Evolutionary conservation across 805 yeast genomes (phyloP).

Genomic region (Ogataea trehalophila): DNA sequence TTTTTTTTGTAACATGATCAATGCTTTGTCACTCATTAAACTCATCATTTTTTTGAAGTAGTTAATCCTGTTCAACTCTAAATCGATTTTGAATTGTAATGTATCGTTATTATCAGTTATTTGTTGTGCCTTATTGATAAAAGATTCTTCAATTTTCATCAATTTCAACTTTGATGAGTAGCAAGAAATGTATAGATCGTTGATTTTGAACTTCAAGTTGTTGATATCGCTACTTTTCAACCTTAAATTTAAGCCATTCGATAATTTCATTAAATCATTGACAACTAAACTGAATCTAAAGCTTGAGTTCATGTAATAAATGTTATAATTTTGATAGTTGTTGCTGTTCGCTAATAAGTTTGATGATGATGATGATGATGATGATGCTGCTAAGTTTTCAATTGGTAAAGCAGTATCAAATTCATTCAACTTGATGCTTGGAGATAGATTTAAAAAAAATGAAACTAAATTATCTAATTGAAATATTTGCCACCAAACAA

Average conservation of each 20-base stretch:
- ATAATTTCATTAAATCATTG: constrained; percentile 47
- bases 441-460: constrained; percentile 19
- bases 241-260: constrained; percentile 44
- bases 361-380: not conserved
- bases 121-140: constrained; percentile 24
- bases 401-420: constrained; percentile 24
- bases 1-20: constrained; percentile 35
- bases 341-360: not conserved
- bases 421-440: constrained; percentile 19
- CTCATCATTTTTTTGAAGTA: constrained; percentile 44
- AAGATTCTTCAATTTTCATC: not conserved
- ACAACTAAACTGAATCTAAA: constrained; percentile 38
- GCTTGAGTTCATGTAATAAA: constrained; percentile 19
- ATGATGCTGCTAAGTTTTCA: constrained; percentile 11
- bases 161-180: constrained; percentile 41
- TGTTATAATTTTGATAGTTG: constrained; percentile 6
- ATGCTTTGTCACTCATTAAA: constrained; percentile 53
- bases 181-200: constrained; percentile 45
- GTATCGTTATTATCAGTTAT: constrained; percentile 32
- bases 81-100: constrained; percentile 17
- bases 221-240: constrained; percentile 37
- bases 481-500: constrained; percentile 67
- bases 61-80: constrained; percentile 37
- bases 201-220: constrained; percentile 42
- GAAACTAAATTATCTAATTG: constrained; percentile 42